Conservation (phyloP, 2,329 filamentous ascomycete genomes). For the Ophiostoma montium region DNA sequence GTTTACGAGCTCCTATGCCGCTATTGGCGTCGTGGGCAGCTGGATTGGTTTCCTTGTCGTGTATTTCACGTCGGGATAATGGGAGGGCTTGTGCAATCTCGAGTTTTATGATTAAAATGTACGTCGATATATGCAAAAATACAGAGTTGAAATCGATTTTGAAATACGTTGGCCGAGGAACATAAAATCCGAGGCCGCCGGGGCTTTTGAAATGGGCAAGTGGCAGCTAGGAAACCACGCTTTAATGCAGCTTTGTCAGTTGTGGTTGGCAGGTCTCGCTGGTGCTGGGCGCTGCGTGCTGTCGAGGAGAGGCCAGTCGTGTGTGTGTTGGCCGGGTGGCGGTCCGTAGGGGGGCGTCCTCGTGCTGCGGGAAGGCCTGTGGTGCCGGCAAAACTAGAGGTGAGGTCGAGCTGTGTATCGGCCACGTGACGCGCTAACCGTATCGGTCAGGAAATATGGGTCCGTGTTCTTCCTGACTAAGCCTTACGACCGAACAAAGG, state of each 20-base stretch:
- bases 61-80: slow-evolving; percentile 48
- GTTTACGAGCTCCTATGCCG: slow-evolving; percentile 92
- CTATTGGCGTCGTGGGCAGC: slow-evolving; percentile 86
- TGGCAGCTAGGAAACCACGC: no score
- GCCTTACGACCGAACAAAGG: background rate
- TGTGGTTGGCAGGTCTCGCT: background rate
- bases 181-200: no score
- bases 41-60: slow-evolving; percentile 92
- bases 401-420: slow-evolving; percentile 12
- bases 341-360: slow-evolving; percentile 7
- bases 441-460: background rate
- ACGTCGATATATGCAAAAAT: no score
- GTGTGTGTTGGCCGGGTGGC: slow-evolving; percentile 1
- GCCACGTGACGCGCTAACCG: slow-evolving; percentile 8
- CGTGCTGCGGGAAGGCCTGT: slow-evolving; percentile 6
- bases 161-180: no score
- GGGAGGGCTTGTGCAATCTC: no score
- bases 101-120: no score
- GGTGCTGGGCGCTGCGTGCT: background rate
- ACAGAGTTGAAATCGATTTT: no score
- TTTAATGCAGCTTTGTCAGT: background rate
- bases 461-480: slow-evolving; percentile 3
- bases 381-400: slow-evolving; percentile 14
- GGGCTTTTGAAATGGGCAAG: no score
- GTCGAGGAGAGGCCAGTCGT: background rate